Conservation (phyloP, 140 eudicot genomes). For the Oenanthe javanica region DNA sequence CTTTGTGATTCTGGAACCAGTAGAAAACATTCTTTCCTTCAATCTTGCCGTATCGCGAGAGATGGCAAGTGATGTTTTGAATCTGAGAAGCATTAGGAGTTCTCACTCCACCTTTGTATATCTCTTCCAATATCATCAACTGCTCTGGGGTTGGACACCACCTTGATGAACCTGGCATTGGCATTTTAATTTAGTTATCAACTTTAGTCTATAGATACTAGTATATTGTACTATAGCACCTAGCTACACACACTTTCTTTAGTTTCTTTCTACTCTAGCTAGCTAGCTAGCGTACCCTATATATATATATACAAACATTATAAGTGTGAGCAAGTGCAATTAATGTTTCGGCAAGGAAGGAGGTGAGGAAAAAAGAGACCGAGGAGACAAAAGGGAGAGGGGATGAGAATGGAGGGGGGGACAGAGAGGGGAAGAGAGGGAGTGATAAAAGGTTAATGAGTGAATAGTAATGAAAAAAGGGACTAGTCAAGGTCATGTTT, state of each 20-base stretch:
- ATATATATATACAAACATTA: neutral
- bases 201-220: too few relatives aligned
- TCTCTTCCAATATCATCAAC: constrained; percentile 8
- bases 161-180: constrained; percentile 4
- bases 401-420: neutral
- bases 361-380: neutral
- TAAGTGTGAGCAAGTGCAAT: neutral
- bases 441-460: neutral
- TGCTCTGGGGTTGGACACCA: constrained; percentile 20
- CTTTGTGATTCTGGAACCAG: constrained; percentile 28
- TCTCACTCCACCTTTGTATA: constrained; percentile 12
- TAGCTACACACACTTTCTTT: too few relatives aligned
- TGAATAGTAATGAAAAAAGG: neutral
- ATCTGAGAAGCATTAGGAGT: constrained; percentile 12
- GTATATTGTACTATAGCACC: neutral
- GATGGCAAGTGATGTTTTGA: constrained; percentile 12
- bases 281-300: neutral
- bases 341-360: neutral
- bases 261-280: neutral
- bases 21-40: constrained; percentile 23
- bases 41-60: constrained; percentile 15
- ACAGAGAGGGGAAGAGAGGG: neutral
- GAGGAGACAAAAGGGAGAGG: neutral
- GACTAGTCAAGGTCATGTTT: constrained; percentile 9
- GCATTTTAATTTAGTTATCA: neutral